These are phyloP conservation scores for Talaromyces sp. DNA, from an alignment of 2,329 filamentous ascomycete genomes.

Conservation along the genomic window DNA sequence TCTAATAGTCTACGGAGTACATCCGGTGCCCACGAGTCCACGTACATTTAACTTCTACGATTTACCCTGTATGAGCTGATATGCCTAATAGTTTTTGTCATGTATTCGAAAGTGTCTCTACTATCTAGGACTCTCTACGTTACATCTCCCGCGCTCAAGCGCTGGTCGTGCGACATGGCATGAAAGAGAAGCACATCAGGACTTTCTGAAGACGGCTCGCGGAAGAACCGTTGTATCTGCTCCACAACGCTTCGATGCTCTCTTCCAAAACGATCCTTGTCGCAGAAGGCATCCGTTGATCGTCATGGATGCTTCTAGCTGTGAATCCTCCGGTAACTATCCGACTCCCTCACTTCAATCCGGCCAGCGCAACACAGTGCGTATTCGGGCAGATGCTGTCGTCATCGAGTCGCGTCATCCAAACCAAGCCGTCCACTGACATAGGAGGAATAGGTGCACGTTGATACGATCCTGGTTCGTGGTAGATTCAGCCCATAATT, in stretches of 20 bases:
- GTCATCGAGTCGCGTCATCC: slow-evolving; percentile 19
- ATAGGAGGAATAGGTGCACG: not conserved
- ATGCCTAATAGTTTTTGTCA: not conserved
- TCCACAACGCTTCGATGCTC: not conserved
- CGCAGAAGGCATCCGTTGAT: not conserved
- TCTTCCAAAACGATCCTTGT: not conserved
- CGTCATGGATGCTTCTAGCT: not conserved
- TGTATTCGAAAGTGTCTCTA: not conserved
- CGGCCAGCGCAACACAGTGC: not conserved
- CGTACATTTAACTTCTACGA: not conserved
- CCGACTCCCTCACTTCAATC: not conserved
- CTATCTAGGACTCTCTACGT: no score
- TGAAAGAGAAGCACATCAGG: not conserved
- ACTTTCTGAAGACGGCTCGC: not conserved
- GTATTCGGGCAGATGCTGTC: not conserved
- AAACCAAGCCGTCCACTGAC: not conserved
- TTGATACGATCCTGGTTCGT: not conserved
- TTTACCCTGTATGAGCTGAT: not conserved
- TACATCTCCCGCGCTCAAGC: not conserved
- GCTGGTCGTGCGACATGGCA: not conserved
- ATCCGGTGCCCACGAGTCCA: not conserved
- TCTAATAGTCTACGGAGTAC: not conserved
- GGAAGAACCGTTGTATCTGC: not conserved
- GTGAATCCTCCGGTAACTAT: not conserved
- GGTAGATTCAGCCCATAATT: not conserved